Evolutionary conservation across 2,329 filamentous ascomycete species (phyloP), one percentile per base, ranked within the genome.

Genomic region (Xylaria sp.): DNA sequence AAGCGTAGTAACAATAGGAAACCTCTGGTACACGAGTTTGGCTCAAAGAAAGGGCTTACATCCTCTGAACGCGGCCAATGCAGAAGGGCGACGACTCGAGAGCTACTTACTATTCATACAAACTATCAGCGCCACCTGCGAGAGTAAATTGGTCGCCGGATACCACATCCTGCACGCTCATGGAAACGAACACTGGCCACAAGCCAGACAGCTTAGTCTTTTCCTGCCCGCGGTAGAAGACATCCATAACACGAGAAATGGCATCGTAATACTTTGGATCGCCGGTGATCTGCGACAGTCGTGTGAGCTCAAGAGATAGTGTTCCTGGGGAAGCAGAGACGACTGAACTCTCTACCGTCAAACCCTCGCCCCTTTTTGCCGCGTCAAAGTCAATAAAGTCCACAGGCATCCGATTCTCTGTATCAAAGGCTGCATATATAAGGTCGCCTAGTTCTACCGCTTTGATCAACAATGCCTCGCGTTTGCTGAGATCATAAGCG

Each of bases 191-290:
- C 65, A 87, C 84, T 1, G 92, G 92, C 91, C 92, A 94, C 76
- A 94, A 82, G 0, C 93, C 92, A 0, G 92, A 92, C 1, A 94
- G 78, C 17, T 80, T 83, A 0, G 92, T 94, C 17, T 84, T 80
- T 70, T 87, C 86, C 80, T 95, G 92, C 63, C 86, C 86, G 4
- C 83, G 80, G 68, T 91, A 85, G 69, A 94, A 86, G 20, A 89
- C 83, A 65, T 92, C 84, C 72, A 90, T 93, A 62, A 94, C 87
- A 6, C 87, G 84, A 36, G 89, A 86, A 68, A 92, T 85, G 6
- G 90, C 91, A 76, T 92, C 90, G 76, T 91, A 93, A 80, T 93
- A 94, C 74, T 91, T 93, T 20, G 86, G 80, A 68, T 94, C 85
- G 36, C 88, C 89, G 0, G 92, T 94, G 67, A 94, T 80, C 77